Evolutionary conservation across 352 stramenopile genomes (phyloP), one percentile per base, ranked within the genome.

Genomic region (Saprolegnia parasitica): DNA sequence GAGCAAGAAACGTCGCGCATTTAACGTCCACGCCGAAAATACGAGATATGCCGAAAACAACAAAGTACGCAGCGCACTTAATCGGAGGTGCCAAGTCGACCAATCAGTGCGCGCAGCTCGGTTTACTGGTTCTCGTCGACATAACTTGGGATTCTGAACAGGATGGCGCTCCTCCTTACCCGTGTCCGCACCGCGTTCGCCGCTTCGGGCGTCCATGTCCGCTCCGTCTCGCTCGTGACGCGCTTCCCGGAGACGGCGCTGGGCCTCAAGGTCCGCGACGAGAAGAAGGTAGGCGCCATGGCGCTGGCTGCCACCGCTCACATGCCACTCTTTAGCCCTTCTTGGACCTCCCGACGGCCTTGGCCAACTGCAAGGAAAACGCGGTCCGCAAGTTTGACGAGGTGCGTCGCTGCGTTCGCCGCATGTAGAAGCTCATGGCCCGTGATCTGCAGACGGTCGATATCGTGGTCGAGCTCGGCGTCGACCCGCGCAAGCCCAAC

Each of bases 401-500:
- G 81, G 84, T 92, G 52, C 37, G 55, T 20, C 47, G 35, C 11
- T 65, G 6, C 6, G 13, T 50, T 18, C 4, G 61, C 29, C 39
- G 20, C 52, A n/a, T 35, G n/a, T 0, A 20, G 13, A 1, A 0
- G 24, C 18, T 54, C 23, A 26, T 67, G 9, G 5, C 39, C 21
- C 13, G 32, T 15, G 24, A 16, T 55, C 39, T 72, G 46, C 47
- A 93, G 83, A 93, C 87, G 20, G 78, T 96, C 26, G 87, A 96
- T 68, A 80, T 96, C 49, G 87, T 86, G 23, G 67, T 96, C 45
- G 85, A 93, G 74, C 76, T 96, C 50, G 87, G 87, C 29, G 85
- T 96, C 50, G 87, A 96, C 66, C 87, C 87, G 40, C 76, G 87
- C 65, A 96, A 96, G 77, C 87, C 87, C 10, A 96, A 96, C 77